These are phyloP conservation scores for Lasiodiplodia citricola DNA, from an alignment of 2,329 filamentous ascomycete species.

Conservation along the genomic window DNA sequence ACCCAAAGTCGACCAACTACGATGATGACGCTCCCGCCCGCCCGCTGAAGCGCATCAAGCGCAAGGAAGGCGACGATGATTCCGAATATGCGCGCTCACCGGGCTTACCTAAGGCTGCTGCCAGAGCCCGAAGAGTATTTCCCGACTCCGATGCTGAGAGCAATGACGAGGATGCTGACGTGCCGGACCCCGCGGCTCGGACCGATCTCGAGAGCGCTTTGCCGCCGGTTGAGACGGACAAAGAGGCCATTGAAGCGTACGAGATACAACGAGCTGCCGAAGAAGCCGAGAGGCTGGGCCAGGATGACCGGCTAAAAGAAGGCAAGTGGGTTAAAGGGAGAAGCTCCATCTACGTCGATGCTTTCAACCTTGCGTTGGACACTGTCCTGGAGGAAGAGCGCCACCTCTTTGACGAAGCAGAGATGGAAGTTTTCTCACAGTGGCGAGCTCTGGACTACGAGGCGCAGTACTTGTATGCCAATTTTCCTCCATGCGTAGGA, in stretches of 20 bases:
- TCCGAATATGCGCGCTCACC: constrained; percentile 33
- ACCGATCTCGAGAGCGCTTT: constrained; percentile 76
- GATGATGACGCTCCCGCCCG: constrained; percentile 41
- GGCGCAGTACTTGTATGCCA: constrained; percentile 81
- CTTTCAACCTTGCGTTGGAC: constrained; percentile 89
- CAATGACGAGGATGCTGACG: constrained; percentile 39
- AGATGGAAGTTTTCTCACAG: constrained; percentile 74
- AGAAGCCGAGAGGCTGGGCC: constrained; percentile 32
- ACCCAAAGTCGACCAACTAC: constrained; percentile 52
- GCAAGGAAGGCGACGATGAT: constrained; percentile 34
- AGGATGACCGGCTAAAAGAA: constrained; percentile 38
- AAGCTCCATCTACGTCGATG: constrained; percentile 95
- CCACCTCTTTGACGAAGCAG: constrained; percentile 82
- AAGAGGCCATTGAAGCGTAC: constrained; percentile 79
- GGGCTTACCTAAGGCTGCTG: constrained; percentile 32
- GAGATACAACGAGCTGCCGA: constrained; percentile 69
- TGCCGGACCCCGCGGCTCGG: constrained; percentile 33
- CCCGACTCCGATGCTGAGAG: constrained; percentile 48
- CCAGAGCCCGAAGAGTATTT: constrained; percentile 36
- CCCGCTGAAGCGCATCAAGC: constrained; percentile 49
- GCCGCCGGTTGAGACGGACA: constrained; percentile 68
- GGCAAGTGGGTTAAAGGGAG: constrained; percentile 74
- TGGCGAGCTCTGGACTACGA: constrained; percentile 82
- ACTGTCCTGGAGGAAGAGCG: constrained; percentile 88
- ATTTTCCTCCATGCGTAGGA: not conserved